Percentiles rank a stretch among this genome's conserved stretches.
Conservation (phyloP, 805 yeast species). For the Kodamaea kakaduensis region DNA sequence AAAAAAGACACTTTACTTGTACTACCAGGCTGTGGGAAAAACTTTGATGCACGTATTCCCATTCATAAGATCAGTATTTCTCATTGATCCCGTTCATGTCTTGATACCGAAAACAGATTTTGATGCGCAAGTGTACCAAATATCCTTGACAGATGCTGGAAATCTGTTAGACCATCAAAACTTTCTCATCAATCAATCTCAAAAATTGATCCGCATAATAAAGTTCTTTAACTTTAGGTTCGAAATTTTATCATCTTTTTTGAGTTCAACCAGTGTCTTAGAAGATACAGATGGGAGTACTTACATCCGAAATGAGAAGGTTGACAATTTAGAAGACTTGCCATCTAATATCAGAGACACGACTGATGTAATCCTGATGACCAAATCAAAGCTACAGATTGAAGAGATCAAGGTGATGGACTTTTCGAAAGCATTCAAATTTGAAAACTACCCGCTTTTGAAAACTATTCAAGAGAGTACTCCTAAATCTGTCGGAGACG, state of each 20-base stretch:
- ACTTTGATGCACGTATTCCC: slow-evolving; percentile 30
- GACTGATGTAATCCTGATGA: slow-evolving; percentile 16
- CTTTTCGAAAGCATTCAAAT: slow-evolving; percentile 12
- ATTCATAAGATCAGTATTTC: slow-evolving; percentile 31
- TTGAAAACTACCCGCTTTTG: slow-evolving; percentile 20
- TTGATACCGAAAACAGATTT: slow-evolving; percentile 31
- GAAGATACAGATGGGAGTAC: slow-evolving; percentile 8
- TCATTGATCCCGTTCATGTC: slow-evolving; percentile 33
- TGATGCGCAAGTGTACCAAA: slow-evolving; percentile 17
- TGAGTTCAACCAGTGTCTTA: slow-evolving; percentile 20
- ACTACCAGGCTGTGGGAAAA: slow-evolving; percentile 34
- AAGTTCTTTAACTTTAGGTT: slow-evolving; percentile 32
- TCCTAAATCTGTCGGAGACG: slow-evolving; percentile 2
- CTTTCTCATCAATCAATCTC: slow-evolving; percentile 20
- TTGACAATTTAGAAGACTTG: slow-evolving; percentile 7
- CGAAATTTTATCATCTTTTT: slow-evolving; percentile 22
- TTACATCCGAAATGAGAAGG: slow-evolving; percentile 13
- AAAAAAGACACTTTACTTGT: slow-evolving; percentile 31
- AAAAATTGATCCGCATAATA: slow-evolving; percentile 27
- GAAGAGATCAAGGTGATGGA: slow-evolving; percentile 17
- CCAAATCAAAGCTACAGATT: slow-evolving; percentile 16
- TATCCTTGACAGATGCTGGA: slow-evolving; percentile 7
- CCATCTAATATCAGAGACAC: slow-evolving; percentile 2
- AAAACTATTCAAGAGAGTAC: slow-evolving; percentile 9
- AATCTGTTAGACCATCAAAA: slow-evolving; percentile 15